Conservation (phyloP, 2,329 filamentous ascomycete genomes). For the Lasiodiplodia gonubiensis region DNA sequence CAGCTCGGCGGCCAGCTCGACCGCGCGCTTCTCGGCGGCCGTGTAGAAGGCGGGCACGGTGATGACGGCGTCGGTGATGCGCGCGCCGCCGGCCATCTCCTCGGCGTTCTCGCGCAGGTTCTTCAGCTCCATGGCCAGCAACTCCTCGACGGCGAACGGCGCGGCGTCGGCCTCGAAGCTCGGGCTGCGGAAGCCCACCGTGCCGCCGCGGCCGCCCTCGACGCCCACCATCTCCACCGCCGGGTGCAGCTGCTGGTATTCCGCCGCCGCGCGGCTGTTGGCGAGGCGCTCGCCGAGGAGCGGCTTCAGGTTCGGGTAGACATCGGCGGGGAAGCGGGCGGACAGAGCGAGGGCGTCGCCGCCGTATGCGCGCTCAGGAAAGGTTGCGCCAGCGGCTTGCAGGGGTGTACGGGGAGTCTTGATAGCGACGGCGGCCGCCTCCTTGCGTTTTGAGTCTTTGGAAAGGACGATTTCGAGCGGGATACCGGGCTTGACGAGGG, state of each 20-base stretch:
- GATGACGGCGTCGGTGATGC: slow-evolving; percentile 81
- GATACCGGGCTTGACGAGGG: slow-evolving; percentile 93
- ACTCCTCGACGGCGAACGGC: slow-evolving; percentile 79
- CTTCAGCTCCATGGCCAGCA: slow-evolving; percentile 94
- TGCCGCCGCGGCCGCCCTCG: slow-evolving; percentile 63
- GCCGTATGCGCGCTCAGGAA: slow-evolving; percentile 90
- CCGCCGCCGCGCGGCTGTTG: slow-evolving; percentile 58
- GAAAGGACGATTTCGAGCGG: slow-evolving; percentile 97
- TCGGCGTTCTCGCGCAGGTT: slow-evolving; percentile 91
- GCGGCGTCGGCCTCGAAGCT: slow-evolving; percentile 68
- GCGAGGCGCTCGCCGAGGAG: slow-evolving; percentile 77
- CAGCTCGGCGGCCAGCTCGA: slow-evolving; percentile 82
- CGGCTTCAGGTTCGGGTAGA: slow-evolving; percentile 92
- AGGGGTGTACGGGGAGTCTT: slow-evolving; percentile 64
- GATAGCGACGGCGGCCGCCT: slow-evolving; percentile 88
- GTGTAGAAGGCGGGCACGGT: slow-evolving; percentile 92
- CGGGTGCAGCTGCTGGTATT: slow-evolving; percentile 79
- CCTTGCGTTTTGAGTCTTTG: slow-evolving; percentile 97
- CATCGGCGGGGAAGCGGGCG: slow-evolving; percentile 86
- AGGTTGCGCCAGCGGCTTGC: slow-evolving; percentile 69
- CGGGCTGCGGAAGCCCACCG: slow-evolving; percentile 81
- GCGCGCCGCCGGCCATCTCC: slow-evolving; percentile 72
- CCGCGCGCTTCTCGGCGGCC: slow-evolving; percentile 83
- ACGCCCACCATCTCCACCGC: slow-evolving; percentile 70
- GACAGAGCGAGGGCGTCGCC: slow-evolving; percentile 87